Percentiles rank a stretch among this genome's conserved stretches.
These are phyloP conservation scores for Chytridiales sp. DNA, from an alignment of 371 early-diverging fungal genomes.

Conservation along the genomic window DNA sequence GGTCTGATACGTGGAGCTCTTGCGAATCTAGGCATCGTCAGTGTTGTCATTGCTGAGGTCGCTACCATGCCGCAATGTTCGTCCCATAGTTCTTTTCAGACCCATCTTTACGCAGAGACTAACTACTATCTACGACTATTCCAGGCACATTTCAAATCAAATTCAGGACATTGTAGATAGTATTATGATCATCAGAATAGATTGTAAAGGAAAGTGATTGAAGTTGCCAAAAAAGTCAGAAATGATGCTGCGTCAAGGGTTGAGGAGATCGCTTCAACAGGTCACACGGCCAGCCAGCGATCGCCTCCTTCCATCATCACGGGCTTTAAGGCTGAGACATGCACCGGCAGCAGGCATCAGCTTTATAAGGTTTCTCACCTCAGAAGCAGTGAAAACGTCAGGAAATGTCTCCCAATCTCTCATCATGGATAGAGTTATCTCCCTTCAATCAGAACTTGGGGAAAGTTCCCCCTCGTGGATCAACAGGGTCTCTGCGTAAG, in stretches of 20 bases:
- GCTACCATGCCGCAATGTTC: conserved; percentile 86
- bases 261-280: no score
- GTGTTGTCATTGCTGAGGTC: conserved; percentile 86
- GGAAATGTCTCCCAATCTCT: no score
- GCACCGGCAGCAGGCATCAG: background rate
- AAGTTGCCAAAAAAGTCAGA: no score
- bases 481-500: conserved; percentile 14
- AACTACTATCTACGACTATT: background rate
- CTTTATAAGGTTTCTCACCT: no score
- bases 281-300: no score
- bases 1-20: conserved; percentile 93
- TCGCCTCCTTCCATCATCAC: no score
- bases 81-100: background rate
- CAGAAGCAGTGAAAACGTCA: no score
- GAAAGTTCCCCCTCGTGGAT: conserved; percentile 12
- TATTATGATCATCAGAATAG: no score
- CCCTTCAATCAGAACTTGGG: conserved; percentile 11
- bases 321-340: no score
- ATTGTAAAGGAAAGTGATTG: no score
- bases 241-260: no score
- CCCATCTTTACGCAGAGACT: background rate
- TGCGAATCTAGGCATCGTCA: conserved; percentile 82
- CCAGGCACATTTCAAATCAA: conserved; percentile 87
- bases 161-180: conserved; percentile 11
- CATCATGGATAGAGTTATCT: conserved; percentile 3